Base-by-base conservation (phyloP, 2,329 filamentous ascomycete species). In the Drechslera avenae region DNA sequence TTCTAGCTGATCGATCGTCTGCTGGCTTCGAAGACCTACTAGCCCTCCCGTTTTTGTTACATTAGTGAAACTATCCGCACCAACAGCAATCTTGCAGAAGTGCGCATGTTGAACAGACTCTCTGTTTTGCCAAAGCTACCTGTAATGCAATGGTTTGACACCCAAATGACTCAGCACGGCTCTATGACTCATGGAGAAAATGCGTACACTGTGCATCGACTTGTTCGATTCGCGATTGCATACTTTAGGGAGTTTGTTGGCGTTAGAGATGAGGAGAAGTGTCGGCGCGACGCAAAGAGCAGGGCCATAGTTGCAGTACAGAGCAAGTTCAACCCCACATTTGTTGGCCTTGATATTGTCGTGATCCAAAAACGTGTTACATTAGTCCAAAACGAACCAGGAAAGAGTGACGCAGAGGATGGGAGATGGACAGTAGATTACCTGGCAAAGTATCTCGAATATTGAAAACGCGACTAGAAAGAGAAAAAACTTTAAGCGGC, bases 41-140 rank as follows among this genome's bases (percentile, higher is more conserved):
- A 85, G 57, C 0, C 80, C 79, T 63, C 86, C 83, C 79, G 83
- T 85, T 56, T 78, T 81, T 67, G 80, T 81, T 57, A 85, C 78
- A 57, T 82, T 84, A 36, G 71, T 76, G 60, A 84, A 82, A 45
- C 76, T 79, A 60, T 85, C 85, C 59, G 81, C 78, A 1, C 76
- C 75, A 1, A 82, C 83, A 18, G 80, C 76, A 17, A 82, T 75
- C 67, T 83, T 84, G 14, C 83, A 75, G 57, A 79, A 81, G 2
- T 74, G 71, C 3, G 81, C 77, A 83, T 84, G 50, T 84, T 84
- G 67, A 86, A 84, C 5, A 85, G 59, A 1, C 75, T 78, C 52
- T 84, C 82, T 4, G 74, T 78, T 47, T 81, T 77, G 13, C 82
- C 82, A 56, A 85, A 83, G 18, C 76, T 80, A 16, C 82, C 82